phyloP scores from a whole-genome alignment of 352 stramenopile species.

The Pythium graminicola region DNA sequence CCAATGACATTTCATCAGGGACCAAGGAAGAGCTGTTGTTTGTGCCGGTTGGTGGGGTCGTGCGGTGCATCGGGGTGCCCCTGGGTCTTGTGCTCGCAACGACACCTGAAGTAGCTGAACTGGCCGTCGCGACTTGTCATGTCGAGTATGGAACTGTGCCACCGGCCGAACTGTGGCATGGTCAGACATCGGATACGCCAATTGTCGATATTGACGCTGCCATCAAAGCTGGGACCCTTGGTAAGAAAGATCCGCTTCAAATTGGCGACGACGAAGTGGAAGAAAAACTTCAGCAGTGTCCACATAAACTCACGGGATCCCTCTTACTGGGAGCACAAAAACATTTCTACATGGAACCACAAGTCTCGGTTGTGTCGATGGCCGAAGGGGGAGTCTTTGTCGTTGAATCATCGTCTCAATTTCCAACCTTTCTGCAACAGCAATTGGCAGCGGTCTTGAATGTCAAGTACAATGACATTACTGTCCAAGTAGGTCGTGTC shows the following conservation, averaged over 20 bases:
- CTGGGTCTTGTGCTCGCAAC: slow-evolving; percentile 39
- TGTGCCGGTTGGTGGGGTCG: slow-evolving; percentile 31
- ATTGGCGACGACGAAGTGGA: slow-evolving; percentile 26
- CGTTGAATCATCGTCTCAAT: slow-evolving; percentile 34
- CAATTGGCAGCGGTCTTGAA: slow-evolving; percentile 27
- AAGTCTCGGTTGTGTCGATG: slow-evolving; percentile 27
- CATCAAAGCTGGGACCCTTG: slow-evolving; percentile 22
- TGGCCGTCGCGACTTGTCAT: slow-evolving; percentile 22
- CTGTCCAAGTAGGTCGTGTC: slow-evolving; percentile 29
- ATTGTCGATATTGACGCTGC: slow-evolving; percentile 38
- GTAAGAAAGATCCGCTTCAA: neutral
- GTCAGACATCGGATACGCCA: slow-evolving; percentile 19
- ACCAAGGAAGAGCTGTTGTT: slow-evolving; percentile 35
- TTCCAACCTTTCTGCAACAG: slow-evolving; percentile 24
- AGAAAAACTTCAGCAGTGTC: slow-evolving; percentile 18
- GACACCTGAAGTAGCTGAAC: slow-evolving; percentile 26
- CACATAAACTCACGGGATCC: slow-evolving; percentile 14
- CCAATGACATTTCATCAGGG: slow-evolving; percentile 24
- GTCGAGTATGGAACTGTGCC: slow-evolving; percentile 29
- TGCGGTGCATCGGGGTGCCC: slow-evolving; percentile 32
- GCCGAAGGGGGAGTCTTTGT: slow-evolving; percentile 27
- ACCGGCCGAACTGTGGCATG: slow-evolving; percentile 25
- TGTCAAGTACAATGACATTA: slow-evolving; percentile 26
- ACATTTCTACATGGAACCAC: slow-evolving; percentile 60
- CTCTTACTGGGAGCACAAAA: slow-evolving; percentile 35